Conservation (phyloP, 371 early-diverging fungal species). For the Parasitella parasitica region DNA sequence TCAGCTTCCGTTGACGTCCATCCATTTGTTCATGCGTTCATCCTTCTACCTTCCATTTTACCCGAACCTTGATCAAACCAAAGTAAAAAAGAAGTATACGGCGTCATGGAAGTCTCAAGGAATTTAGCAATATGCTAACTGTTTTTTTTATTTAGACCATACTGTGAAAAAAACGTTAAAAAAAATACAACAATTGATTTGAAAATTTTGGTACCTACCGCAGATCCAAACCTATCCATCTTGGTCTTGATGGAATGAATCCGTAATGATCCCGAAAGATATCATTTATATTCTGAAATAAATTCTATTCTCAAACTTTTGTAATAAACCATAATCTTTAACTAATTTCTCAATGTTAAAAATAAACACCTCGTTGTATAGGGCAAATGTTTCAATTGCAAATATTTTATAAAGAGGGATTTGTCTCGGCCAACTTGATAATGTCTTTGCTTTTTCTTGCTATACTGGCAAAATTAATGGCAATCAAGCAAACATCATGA, state of each 20-base stretch:
- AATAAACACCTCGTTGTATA: constrained; percentile 12
- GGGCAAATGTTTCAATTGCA: constrained; percentile 14
- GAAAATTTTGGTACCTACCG: constrained; percentile 13
- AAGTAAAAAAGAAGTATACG: too few species aligned
- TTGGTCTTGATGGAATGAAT: constrained; percentile 14
- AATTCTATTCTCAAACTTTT: constrained; percentile 10
- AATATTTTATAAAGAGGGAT: constrained; percentile 15
- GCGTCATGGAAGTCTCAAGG: too few species aligned
- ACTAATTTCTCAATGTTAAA: constrained; percentile 9
- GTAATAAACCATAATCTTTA: constrained; percentile 4
- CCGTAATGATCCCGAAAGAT: constrained; percentile 4
- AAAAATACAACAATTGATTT: constrained; percentile 6
- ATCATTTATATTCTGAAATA: constrained; percentile 14
- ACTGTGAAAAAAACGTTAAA: constrained; percentile 10
- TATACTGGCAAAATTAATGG: constrained; percentile 13
- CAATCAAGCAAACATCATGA: constrained; percentile 11
- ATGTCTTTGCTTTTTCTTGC: constrained; percentile 14
- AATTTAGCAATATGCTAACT: too few species aligned
- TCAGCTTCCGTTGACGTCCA: neutral
- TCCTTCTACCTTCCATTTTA: too few species aligned
- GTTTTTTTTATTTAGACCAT: constrained; percentile 14
- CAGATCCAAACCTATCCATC: constrained; percentile 9
- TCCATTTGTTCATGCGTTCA: constrained; percentile 9
- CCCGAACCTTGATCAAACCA: too few species aligned
- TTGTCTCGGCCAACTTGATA: constrained; percentile 3